phyloP scores from a whole-genome alignment of 2,329 filamentous ascomycete genomes.

The Westerdykella sp. region DNA sequence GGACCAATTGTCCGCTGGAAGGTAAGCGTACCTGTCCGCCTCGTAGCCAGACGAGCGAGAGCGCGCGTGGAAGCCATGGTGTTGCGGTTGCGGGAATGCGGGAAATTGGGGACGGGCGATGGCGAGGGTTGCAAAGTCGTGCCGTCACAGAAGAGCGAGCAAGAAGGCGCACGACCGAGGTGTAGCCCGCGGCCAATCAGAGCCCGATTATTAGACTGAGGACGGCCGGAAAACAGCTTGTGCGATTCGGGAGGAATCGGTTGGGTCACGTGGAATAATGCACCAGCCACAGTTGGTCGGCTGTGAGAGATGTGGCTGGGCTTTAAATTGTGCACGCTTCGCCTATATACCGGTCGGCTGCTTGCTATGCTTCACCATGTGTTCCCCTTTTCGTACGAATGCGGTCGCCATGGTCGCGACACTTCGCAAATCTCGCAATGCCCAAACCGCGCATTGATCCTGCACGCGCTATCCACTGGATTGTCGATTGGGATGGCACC shows the following conservation, averaged over 20 bases:
- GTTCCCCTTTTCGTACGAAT: not conserved
- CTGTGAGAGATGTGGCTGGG: not conserved
- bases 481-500: conserved; percentile 47
- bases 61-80: conserved; percentile 36
- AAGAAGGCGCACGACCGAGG: not conserved
- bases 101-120: conserved; percentile 17
- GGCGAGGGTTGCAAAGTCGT: not conserved
- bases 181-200: not conserved
- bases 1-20: conserved; percentile 14
- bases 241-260: not conserved
- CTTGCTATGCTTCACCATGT: not conserved
- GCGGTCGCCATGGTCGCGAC: not conserved
- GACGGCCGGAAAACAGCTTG: not conserved
- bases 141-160: not conserved
- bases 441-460: not conserved
- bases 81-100: conserved; percentile 12
- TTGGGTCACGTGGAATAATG: not conserved
- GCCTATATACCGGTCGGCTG: not conserved
- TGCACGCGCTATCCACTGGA: conserved; percentile 24
- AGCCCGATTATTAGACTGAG: not conserved
- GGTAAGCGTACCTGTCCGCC: conserved; percentile 29
- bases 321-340: too few relatives aligned
- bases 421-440: not conserved
- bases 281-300: not conserved
- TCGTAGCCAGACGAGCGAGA: conserved; percentile 34